phyloP scores from a whole-genome alignment of 1,139 yeast genomes.

The Blastobotrys niveus region DNA sequence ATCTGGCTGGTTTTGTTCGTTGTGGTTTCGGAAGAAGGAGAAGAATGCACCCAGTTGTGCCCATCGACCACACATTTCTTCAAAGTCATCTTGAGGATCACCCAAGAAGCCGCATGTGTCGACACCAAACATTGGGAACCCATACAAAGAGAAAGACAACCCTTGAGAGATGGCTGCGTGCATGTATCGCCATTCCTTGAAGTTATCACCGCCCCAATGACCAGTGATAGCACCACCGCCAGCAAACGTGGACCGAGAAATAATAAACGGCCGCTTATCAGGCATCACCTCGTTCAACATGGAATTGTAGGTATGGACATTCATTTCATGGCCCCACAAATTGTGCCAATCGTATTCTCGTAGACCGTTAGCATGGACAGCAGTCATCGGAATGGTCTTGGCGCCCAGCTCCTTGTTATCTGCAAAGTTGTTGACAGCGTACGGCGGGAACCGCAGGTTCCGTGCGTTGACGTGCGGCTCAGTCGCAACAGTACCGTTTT shows the following conservation, averaged over 20 bases:
- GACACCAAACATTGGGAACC: conserved; percentile 22
- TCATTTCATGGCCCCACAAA: conserved; percentile 18
- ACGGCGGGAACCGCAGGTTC: conserved; percentile 37
- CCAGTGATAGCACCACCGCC: conserved; percentile 21
- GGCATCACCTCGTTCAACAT: conserved; percentile 13
- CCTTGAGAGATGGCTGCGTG: conserved; percentile 18
- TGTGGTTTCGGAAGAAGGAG: conserved; percentile 22
- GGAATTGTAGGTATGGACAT: conserved; percentile 16
- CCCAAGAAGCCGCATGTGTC: conserved; percentile 22
- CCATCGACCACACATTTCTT: conserved; percentile 23
- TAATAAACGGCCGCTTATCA: conserved; percentile 21
- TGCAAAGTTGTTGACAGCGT: conserved; percentile 26
- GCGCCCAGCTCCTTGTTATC: conserved; percentile 28
- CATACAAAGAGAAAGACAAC: conserved; percentile 18
- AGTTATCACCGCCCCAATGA: conserved; percentile 26
- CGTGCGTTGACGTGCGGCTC: conserved; percentile 30
- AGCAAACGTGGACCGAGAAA: conserved; percentile 21
- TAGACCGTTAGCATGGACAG: conserved; percentile 35
- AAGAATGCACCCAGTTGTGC: conserved; percentile 21
- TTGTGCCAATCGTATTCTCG: conserved; percentile 31
- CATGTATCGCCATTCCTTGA: conserved; percentile 19
- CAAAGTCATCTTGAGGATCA: conserved; percentile 15
- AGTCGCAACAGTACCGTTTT: conserved; percentile 26
- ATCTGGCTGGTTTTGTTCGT: conserved; percentile 12
- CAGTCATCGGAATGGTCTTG: conserved; percentile 34